Conservation (phyloP, 306 rosid species). For the Sphenostylis stenocarpa region DNA sequence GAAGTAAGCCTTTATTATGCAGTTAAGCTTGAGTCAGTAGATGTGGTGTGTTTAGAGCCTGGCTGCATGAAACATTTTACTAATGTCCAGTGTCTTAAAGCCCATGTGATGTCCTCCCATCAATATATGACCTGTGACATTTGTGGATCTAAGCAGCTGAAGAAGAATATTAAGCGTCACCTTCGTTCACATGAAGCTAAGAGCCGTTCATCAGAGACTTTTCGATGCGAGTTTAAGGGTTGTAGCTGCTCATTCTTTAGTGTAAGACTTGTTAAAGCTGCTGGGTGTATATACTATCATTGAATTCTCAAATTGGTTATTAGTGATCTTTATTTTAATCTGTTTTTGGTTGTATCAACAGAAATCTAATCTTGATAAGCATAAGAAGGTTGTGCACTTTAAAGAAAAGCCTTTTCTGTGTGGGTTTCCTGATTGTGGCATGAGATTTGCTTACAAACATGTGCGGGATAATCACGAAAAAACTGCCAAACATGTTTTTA, state of each 20-base stretch:
- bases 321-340: background rate
- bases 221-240: constrained; percentile 55
- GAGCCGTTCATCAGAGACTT: constrained; percentile 18
- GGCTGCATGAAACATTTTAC: constrained; percentile 71
- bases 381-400: constrained; percentile 73
- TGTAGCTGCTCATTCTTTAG: constrained; percentile 61
- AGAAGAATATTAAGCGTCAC: constrained; percentile 77
- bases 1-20: constrained; percentile 26
- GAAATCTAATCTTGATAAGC: constrained; percentile 77
- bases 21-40: constrained; percentile 73
- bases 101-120: constrained; percentile 71
- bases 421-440: constrained; percentile 72
- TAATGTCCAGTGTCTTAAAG: constrained; percentile 61
- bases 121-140: constrained; percentile 57
- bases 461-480: constrained; percentile 87
- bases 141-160: constrained; percentile 67
- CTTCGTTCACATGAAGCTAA: constrained; percentile 51
- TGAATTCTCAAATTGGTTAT: background rate
- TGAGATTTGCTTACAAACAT: constrained; percentile 88
- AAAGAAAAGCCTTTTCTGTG: constrained; percentile 61
- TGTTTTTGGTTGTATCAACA: constrained; percentile 28
- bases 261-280: constrained; percentile 42
- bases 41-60: constrained; percentile 65
- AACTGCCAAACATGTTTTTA: constrained; percentile 55
- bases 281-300: background rate